Percentiles rank a stretch among this genome's conserved stretches.
Conservation (phyloP, 495 filamentous ascomycete species). For the Penicillium antarcticum region DNA sequence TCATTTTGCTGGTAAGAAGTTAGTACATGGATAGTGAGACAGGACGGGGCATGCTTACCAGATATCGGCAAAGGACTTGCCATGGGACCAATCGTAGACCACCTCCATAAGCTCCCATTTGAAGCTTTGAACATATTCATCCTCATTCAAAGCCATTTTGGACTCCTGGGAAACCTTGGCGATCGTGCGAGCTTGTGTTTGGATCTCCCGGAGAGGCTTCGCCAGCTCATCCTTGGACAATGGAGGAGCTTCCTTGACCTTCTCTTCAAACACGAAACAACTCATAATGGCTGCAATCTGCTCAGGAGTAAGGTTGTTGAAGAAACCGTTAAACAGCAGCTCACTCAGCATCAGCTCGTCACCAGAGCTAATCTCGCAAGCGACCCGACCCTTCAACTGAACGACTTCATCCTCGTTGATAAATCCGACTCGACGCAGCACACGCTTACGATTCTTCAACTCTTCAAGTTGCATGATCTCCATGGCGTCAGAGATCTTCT, state of each 20-base stretch:
- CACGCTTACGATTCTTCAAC: constrained; percentile 90
- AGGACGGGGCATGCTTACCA: constrained; percentile 59
- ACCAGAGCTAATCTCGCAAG: constrained; percentile 92
- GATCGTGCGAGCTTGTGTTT: constrained; percentile 76
- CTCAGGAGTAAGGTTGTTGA: constrained; percentile 90
- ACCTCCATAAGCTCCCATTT: constrained; percentile 96
- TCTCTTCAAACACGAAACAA: constrained; percentile 96
- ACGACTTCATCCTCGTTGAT: constrained; percentile 94
- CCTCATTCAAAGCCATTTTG: constrained; percentile 85
- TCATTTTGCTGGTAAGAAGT: constrained; percentile 74
- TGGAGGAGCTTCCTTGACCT: constrained; percentile 64
- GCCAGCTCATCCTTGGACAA: constrained; percentile 73
- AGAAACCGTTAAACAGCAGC: constrained; percentile 93
- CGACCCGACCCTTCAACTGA: constrained; percentile 90
- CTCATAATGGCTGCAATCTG: constrained; percentile 79
- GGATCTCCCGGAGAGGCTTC: constrained; percentile 82
- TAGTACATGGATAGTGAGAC: constrained; percentile 3
- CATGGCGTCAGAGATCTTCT: constrained; percentile 76
- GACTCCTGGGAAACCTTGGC: constrained; percentile 92
- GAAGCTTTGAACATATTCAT: constrained; percentile 84
- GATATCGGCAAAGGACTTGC: constrained; percentile 87
- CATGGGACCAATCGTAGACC: constrained; percentile 89
- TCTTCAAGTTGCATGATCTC: constrained; percentile 91
- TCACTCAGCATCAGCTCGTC: constrained; percentile 91
- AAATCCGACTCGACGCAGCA: constrained; percentile 92